Percentiles rank a stretch among this genome's conserved stretches.
phyloP scores from a whole-genome alignment of 495 filamentous ascomycete species.

The Penicillium pulvis region DNA sequence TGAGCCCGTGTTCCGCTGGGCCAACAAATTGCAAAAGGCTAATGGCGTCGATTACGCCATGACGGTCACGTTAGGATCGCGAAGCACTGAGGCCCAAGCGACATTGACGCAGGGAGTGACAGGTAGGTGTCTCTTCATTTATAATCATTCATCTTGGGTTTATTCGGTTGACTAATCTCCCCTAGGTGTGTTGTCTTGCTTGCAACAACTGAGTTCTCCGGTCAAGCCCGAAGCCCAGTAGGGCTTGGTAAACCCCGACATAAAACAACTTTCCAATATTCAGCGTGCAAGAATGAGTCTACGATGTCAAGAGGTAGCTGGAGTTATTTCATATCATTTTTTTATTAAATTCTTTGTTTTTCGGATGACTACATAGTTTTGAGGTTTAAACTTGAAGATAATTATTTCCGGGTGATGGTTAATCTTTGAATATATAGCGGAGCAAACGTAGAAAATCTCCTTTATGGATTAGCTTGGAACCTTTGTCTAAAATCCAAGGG shows the following conservation, averaged over 20 bases:
- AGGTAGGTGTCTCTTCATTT: slow-evolving; percentile 44
- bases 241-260: neutral
- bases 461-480: too few species aligned
- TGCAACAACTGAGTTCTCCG: slow-evolving; percentile 29
- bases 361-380: neutral
- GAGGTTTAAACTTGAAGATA: neutral
- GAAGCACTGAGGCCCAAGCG: slow-evolving; percentile 83
- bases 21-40: slow-evolving; percentile 65
- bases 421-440: neutral
- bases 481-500: too few species aligned
- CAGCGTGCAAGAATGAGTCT: slow-evolving; percentile 17
- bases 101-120: slow-evolving; percentile 89
- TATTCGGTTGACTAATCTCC: slow-evolving; percentile 1
- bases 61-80: slow-evolving; percentile 79
- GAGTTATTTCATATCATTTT: slow-evolving; percentile 16
- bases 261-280: neutral
- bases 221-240: slow-evolving; percentile 6
- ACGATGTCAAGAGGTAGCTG: slow-evolving; percentile 17
- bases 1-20: slow-evolving; percentile 91
- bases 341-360: slow-evolving; percentile 2
- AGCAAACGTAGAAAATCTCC: too few species aligned
- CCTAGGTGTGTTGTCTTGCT: slow-evolving; percentile 38
- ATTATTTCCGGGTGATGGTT: neutral
- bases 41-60: slow-evolving; percentile 65
- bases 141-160: neutral